Percentiles rank a stretch among this genome's conserved stretches.
phyloP scores from a whole-genome alignment of 2,329 filamentous ascomycete species.

The Apiospora kogelbergensis region DNA sequence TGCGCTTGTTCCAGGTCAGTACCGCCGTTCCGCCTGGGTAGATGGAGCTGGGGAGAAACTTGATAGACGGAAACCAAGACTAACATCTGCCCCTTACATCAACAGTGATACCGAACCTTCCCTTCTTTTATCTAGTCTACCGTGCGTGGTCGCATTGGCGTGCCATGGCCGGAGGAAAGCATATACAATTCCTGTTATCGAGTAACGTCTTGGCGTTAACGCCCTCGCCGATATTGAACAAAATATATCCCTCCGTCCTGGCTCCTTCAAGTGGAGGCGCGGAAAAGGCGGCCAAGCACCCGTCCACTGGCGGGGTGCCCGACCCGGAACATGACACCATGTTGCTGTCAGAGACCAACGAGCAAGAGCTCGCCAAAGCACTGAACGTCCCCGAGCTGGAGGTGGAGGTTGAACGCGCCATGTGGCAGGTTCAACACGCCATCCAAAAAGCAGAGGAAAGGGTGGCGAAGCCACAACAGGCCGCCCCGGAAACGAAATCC shows the following conservation, averaged over 20 bases:
- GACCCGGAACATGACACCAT: slow-evolving; percentile 29
- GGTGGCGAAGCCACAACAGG: slow-evolving; percentile 16
- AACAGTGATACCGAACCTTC: slow-evolving; percentile 80
- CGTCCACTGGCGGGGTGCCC: neutral
- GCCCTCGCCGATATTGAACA: slow-evolving; percentile 70
- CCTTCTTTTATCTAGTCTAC: slow-evolving; percentile 95
- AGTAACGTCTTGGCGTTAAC: slow-evolving; percentile 67
- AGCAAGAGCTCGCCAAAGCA: slow-evolving; percentile 57
- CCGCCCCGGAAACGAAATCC: slow-evolving; percentile 6
- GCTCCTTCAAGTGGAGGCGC: slow-evolving; percentile 11
- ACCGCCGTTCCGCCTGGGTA: slow-evolving; percentile 18
- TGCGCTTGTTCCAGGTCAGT: slow-evolving; percentile 78
- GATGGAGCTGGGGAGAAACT: neutral
- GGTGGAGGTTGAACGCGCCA: slow-evolving; percentile 71
- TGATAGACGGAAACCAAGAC: neutral
- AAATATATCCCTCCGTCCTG: slow-evolving; percentile 59
- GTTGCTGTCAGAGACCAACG: slow-evolving; percentile 52
- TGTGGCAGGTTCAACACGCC: slow-evolving; percentile 67
- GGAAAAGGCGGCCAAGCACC: neutral
- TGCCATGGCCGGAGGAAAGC: slow-evolving; percentile 79
- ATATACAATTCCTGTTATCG: slow-evolving; percentile 78
- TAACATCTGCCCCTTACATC: slow-evolving; percentile 14
- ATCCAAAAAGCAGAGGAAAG: slow-evolving; percentile 37
- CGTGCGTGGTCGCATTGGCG: slow-evolving; percentile 90
- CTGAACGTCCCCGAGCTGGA: slow-evolving; percentile 69